Evolutionary conservation across 345 rosid genomes (phyloP).

Genomic region (Pseudoturritis turrita): DNA sequence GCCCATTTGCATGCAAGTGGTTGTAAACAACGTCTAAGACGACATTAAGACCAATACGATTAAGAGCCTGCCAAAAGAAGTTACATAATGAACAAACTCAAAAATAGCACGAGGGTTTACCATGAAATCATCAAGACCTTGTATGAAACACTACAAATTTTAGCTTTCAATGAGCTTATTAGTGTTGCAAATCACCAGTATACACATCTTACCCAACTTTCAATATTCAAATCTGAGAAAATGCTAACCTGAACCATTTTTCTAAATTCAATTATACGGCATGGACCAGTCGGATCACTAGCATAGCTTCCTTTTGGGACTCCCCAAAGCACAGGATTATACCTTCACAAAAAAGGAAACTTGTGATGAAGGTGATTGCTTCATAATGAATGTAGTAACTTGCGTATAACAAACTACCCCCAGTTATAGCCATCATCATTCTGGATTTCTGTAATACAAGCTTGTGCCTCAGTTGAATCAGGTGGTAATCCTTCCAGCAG

Average conservation of each 20-base stretch:
- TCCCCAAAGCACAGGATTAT: constrained; percentile 95
- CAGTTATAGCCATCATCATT: constrained; percentile 85
- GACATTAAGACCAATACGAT: constrained; percentile 56
- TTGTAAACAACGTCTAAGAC: constrained; percentile 95
- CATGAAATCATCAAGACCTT: constrained; percentile 7
- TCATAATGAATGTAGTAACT: constrained; percentile 19
- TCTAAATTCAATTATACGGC: constrained; percentile 76
- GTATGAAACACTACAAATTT: neutral
- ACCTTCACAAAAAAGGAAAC: constrained; percentile 46
- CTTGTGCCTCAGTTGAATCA: constrained; percentile 83
- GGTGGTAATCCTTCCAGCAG: constrained; percentile 64
- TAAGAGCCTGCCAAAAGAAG: constrained; percentile 56
- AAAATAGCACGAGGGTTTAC: neutral
- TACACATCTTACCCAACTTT: neutral
- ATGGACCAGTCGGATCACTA: constrained; percentile 65
- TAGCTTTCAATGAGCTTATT: constrained; percentile 1
- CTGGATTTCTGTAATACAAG: constrained; percentile 62
- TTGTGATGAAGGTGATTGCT: constrained; percentile 6
- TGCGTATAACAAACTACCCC: constrained; percentile 60
- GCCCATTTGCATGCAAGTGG: constrained; percentile 89
- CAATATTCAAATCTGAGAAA: neutral
- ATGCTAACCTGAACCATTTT: constrained; percentile 85
- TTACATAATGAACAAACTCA: constrained; percentile 6
- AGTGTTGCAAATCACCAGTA: constrained; percentile 5
- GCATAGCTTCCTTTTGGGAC: constrained; percentile 99